Evolutionary conservation across 805 yeast species (phyloP).

Genomic region (Nakazawaea populi): DNA sequence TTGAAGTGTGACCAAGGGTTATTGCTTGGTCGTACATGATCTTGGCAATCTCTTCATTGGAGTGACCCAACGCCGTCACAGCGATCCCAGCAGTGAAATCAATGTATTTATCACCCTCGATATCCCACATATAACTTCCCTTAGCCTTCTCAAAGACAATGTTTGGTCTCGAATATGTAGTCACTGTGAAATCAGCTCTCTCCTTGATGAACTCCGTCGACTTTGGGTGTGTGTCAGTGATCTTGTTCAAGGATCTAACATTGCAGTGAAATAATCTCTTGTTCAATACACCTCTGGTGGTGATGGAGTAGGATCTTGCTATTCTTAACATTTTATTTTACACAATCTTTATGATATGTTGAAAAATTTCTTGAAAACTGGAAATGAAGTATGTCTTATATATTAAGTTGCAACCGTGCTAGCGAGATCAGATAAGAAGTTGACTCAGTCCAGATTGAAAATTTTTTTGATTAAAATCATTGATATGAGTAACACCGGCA

Average conservation of each 20-base stretch:
- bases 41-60: conserved; percentile 67
- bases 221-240: conserved; percentile 13
- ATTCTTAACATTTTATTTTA: background rate
- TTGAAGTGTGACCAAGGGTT: conserved; percentile 77
- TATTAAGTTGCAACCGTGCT: background rate
- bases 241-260: background rate
- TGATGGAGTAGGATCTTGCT: background rate
- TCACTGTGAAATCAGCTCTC: conserved; percentile 52
- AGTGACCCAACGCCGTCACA: conserved; percentile 91
- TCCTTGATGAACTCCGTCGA: conserved; percentile 35
- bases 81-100: conserved; percentile 97
- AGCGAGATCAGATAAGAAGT: background rate
- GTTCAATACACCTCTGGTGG: too few relatives aligned
- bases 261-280: background rate
- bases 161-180: conserved; percentile 77
- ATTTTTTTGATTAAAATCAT: background rate
- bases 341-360: background rate
- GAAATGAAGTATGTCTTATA: too few relatives aligned
- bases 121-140: conserved; percentile 78
- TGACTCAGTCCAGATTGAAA: background rate
- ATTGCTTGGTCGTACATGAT: conserved; percentile 67
- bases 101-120: conserved; percentile 69
- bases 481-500: too few relatives aligned
- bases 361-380: too few relatives aligned
- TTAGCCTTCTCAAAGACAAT: conserved; percentile 74